A percentile compares a stretch with the other conserved stretches of the same genome.
Conservation (phyloP, 768 basidiomycete genomes). For the Cyclocybe cylindracea region DNA sequence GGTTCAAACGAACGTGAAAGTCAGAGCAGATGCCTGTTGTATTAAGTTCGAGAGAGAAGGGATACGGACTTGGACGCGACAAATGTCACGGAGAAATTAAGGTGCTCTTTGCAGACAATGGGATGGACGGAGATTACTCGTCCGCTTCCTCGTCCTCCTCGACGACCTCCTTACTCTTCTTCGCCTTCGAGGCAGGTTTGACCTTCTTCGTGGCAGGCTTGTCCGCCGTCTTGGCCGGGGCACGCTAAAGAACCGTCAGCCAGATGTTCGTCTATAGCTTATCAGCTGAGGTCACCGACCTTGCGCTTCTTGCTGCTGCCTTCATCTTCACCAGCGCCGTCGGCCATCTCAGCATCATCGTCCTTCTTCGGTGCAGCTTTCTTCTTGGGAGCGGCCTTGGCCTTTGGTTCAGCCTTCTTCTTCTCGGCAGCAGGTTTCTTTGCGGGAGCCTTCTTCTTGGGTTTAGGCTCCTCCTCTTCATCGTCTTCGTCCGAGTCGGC, state of each 20-base stretch:
- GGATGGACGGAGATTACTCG: constrained; percentile 1
- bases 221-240: constrained; percentile 38
- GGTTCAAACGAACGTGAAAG: no score
- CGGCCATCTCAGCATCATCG: constrained; percentile 44
- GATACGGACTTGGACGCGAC: no score
- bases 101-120: no score
- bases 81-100: no score
- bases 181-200: constrained; percentile 40
- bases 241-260: constrained; percentile 16
- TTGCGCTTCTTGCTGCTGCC: constrained; percentile 71
- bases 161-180: constrained; percentile 51
- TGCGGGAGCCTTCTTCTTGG: constrained; percentile 45
- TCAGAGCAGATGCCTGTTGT: no score
- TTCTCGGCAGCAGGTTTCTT: constrained; percentile 43
- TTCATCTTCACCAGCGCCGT: constrained; percentile 41
- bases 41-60: no score
- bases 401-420: constrained; percentile 40
- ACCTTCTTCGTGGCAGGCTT: constrained; percentile 52
- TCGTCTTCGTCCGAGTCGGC: constrained; percentile 28
- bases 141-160: constrained; percentile 46
- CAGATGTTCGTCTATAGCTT: not conserved
- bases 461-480: constrained; percentile 40
- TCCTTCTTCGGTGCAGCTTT: constrained; percentile 41
- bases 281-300: constrained; percentile 35
- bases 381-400: constrained; percentile 51